Conservation (phyloP, 257 asterid genomes). For the Nyctanthes arbortristis region DNA sequence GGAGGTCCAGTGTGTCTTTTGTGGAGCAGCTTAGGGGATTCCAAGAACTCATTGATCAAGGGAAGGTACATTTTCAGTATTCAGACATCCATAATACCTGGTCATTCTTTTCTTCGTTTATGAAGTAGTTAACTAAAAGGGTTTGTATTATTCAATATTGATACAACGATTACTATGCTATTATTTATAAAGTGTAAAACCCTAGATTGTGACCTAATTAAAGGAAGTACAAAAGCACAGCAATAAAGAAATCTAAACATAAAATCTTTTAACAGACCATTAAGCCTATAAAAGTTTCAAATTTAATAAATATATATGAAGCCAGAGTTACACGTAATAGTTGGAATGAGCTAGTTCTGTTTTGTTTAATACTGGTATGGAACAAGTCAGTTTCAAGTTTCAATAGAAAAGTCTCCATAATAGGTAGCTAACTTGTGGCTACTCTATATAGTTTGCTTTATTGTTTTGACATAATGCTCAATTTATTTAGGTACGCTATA, state of each 20-base stretch:
- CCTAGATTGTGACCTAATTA: too few relatives aligned
- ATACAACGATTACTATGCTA: too few relatives aligned
- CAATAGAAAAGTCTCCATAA: slow-evolving; percentile 2
- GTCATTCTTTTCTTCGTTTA: slow-evolving; percentile 22
- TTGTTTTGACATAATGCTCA: slow-evolving; percentile 8
- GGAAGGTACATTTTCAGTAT: slow-evolving; percentile 57
- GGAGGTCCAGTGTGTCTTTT: slow-evolving; percentile 81
- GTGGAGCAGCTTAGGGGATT: slow-evolving; percentile 81
- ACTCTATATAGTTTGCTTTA: slow-evolving; percentile 7
- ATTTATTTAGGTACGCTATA: slow-evolving; percentile 71
- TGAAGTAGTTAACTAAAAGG: background rate
- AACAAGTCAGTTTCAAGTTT: background rate
- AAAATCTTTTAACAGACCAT: too few relatives aligned
- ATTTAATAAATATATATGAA: background rate
- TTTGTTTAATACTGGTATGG: background rate
- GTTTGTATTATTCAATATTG: too few relatives aligned
- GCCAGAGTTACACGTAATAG: background rate
- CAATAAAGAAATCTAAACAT: too few relatives aligned
- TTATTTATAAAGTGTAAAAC: too few relatives aligned
- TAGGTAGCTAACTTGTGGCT: background rate
- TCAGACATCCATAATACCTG: slow-evolving; percentile 3
- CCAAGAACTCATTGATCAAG: slow-evolving; percentile 80
- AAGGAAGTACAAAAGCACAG: too few relatives aligned
- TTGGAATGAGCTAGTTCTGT: slow-evolving; percentile 1
- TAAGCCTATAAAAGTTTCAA: background rate